phyloP scores from a whole-genome alignment of 139 green algal genomes.

The Chlorella sp. region DNA sequence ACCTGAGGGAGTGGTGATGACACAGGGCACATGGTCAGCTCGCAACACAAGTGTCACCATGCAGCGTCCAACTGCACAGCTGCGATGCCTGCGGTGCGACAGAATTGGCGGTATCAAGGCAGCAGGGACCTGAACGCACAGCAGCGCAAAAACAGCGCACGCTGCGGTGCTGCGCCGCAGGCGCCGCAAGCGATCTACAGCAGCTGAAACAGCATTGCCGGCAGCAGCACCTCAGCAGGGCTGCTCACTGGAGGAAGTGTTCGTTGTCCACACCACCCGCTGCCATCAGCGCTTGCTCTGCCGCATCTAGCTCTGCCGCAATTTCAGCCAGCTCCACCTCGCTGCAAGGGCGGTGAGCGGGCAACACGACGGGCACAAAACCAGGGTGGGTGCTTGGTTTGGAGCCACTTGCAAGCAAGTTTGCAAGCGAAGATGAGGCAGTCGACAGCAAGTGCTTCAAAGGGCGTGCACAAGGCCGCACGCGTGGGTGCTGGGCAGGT shows the following conservation, averaged over 20 bases:
- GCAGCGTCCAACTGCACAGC: too few relatives aligned
- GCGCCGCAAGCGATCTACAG: too few relatives aligned
- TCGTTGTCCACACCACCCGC: constrained; percentile 49
- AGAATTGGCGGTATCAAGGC: too few relatives aligned
- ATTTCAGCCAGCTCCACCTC: constrained; percentile 61
- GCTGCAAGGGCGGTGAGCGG: neutral
- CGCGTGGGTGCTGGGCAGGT: neutral
- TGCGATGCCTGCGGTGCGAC: too few relatives aligned
- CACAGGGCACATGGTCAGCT: neutral
- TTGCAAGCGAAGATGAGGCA: too few relatives aligned
- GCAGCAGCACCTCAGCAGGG: too few relatives aligned
- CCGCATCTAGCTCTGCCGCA: constrained; percentile 76
- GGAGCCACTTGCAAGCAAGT: too few relatives aligned
- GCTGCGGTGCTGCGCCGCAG: too few relatives aligned
- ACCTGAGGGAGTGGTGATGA: constrained; percentile 3
- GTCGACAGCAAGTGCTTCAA: neutral
- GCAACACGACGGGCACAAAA: neutral
- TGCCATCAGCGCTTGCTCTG: constrained; percentile 74
- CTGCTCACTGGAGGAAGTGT: constrained; percentile 47
- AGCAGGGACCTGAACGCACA: neutral
- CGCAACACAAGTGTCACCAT: too few relatives aligned
- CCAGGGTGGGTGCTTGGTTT: too few relatives aligned
- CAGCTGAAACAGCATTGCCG: too few relatives aligned
- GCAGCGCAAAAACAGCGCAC: neutral
- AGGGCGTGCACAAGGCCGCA: neutral